Evolutionary conservation across 169 alveolate genomes (phyloP).

Genomic region (Eimeria maxima): DNA sequence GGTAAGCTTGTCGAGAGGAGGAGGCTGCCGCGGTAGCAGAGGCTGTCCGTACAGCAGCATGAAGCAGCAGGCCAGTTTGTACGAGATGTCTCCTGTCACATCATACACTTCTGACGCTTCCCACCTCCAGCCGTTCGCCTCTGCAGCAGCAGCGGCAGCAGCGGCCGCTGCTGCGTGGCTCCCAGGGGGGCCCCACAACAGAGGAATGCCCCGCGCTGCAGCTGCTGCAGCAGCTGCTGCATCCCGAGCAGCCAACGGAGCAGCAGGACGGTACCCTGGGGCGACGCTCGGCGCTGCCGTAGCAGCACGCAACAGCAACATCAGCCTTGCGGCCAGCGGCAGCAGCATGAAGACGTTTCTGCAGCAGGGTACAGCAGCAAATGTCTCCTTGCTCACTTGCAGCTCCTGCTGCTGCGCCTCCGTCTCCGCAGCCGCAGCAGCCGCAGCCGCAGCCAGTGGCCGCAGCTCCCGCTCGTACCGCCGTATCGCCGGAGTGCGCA

Average conservation of each 20-base stretch:
- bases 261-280: slow-evolving; percentile 64
- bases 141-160: slow-evolving; percentile 28
- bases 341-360: slow-evolving; percentile 67
- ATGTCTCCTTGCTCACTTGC: slow-evolving; percentile 32
- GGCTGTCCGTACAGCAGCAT: slow-evolving; percentile 82
- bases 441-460: slow-evolving; percentile 46
- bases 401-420: slow-evolving; percentile 46
- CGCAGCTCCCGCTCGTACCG: slow-evolving; percentile 28
- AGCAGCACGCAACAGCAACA: slow-evolving; percentile 56
- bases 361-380: slow-evolving; percentile 64
- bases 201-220: slow-evolving; percentile 62
- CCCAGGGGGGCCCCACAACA: slow-evolving; percentile 75
- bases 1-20: slow-evolving; percentile 77
- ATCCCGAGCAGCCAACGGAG: slow-evolving; percentile 38
- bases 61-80: slow-evolving; percentile 78
- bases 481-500: slow-evolving; percentile 51
- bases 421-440: slow-evolving; percentile 49
- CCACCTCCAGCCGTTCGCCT: slow-evolving; percentile 56
- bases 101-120: slow-evolving; percentile 73
- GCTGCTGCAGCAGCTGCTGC: slow-evolving; percentile 63
- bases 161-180: slow-evolving; percentile 35
- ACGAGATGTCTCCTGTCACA: slow-evolving; percentile 66
- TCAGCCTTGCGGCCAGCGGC: slow-evolving; percentile 72
- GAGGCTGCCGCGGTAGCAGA: slow-evolving; percentile 77
- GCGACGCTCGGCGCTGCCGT: slow-evolving; percentile 72